phyloP scores from a whole-genome alignment of 495 filamentous ascomycete genomes.

The Penicillium ucsense region DNA sequence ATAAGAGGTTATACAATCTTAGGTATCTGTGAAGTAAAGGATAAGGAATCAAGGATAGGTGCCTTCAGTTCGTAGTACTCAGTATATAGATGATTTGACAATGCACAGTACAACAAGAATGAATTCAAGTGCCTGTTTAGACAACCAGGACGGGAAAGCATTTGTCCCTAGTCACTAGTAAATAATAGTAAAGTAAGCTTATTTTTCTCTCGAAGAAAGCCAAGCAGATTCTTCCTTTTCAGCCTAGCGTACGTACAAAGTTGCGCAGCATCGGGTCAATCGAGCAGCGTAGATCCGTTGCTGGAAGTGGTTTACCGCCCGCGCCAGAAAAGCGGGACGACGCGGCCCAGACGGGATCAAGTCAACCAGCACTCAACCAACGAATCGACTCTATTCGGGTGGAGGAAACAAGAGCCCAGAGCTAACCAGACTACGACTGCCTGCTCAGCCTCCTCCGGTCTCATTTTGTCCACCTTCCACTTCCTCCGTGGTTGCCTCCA shows the following conservation, averaged over 20 bases:
- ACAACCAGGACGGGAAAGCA: too few species aligned
- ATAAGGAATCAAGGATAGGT: too few species aligned
- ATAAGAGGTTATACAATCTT: too few species aligned
- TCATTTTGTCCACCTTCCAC: constrained; percentile 4
- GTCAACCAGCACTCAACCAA: not conserved
- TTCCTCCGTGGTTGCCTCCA: not conserved
- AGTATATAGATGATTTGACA: too few species aligned
- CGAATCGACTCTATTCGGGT: too few species aligned
- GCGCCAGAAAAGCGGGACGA: constrained; percentile 15
- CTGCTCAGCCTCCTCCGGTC: constrained; percentile 19
- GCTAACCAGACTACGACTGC: constrained; percentile 15
- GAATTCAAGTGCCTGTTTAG: too few species aligned
- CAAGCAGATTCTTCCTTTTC: too few species aligned
- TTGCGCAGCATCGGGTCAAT: not conserved
- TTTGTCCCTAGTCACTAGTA: too few species aligned
- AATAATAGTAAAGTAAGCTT: not conserved
- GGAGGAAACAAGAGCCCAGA: not conserved
- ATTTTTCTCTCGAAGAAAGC: not conserved
- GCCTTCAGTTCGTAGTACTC: too few species aligned
- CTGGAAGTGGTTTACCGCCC: constrained; percentile 15
- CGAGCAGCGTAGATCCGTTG: not conserved
- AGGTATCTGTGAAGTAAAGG: too few species aligned
- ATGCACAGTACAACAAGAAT: too few species aligned
- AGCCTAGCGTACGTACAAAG: too few species aligned
- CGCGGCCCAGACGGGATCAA: not conserved